phyloP scores from a whole-genome alignment of 768 basidiomycete genomes.

The Suillus lakei region DNA sequence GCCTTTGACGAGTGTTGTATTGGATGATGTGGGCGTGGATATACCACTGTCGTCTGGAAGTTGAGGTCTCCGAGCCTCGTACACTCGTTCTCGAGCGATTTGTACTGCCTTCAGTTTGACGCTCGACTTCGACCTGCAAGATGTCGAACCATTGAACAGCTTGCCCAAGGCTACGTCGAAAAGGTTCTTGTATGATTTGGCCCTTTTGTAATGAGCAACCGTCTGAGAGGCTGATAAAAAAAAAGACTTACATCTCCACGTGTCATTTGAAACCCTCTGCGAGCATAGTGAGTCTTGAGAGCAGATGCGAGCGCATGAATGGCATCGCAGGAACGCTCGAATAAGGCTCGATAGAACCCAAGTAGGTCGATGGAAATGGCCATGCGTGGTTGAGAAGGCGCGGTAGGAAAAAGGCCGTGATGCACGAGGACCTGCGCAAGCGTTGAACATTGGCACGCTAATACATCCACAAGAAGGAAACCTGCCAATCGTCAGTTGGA shows the following conservation, averaged over 20 bases:
- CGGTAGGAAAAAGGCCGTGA: constrained; percentile 35
- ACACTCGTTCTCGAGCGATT: constrained; percentile 2
- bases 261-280: constrained; percentile 19
- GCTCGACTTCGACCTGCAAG: constrained; percentile 19
- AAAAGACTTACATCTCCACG: constrained; percentile 3
- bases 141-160: constrained; percentile 35
- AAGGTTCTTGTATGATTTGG: constrained; percentile 30
- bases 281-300: constrained; percentile 7
- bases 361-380: constrained; percentile 34
- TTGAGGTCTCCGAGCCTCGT: background rate
- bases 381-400: constrained; percentile 21
- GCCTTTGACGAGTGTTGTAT: too few relatives aligned
- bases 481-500: constrained; percentile 15
- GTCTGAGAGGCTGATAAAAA: constrained; percentile 18
- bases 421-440: constrained; percentile 28
- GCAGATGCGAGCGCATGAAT: constrained; percentile 15
- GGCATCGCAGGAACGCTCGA: constrained; percentile 40
- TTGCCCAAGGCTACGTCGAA: constrained; percentile 28
- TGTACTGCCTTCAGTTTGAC: constrained; percentile 17
- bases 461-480: constrained; percentile 17
- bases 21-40: constrained; percentile 1
- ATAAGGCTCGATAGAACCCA: constrained; percentile 37
- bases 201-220: constrained; percentile 24
- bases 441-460: constrained; percentile 26
- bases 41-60: constrained; percentile 32